Base-by-base conservation (phyloP, 805 yeast species). In the Wickerhamiella domercqiae region DNA sequence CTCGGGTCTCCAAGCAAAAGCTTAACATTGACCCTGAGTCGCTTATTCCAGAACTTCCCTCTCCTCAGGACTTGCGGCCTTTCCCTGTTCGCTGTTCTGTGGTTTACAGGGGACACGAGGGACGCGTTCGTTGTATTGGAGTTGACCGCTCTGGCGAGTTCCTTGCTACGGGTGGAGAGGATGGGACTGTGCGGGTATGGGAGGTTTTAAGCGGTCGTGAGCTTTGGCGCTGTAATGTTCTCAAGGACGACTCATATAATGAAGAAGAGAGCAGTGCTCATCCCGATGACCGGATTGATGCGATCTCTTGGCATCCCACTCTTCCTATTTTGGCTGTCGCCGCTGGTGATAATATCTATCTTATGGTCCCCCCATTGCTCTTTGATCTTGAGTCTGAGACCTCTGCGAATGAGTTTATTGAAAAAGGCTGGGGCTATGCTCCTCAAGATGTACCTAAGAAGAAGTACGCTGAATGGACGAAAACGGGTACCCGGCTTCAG, bases 131-230 rank as follows among this genome's bases (percentile, higher is more conserved):
- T 57, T 67, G 87, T 2, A 53, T 90, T 21, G 72, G 86, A 6
- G 70, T 87, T 34, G 94, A 87, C 55, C 93, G 94, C 36, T 66
- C 75, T 22, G 98, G 98, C 3, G 66, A 78, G 49, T 90, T 94
- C 90, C 64, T 90, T 39, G 98, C 98, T 16, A 90, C 98, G 3
- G 98, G 96, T 41, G 80, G 94, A 14, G 97, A 90, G 56, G 98
- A 90, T 56, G 97, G 97, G 39, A 71, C 86, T 14, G 86, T 90
- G 5, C 71, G 95, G 49, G 69, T 90, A n/a, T 90, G 98, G 97
- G 98, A 90, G 62, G 76, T 84, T 15, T 62, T 84, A 42, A 82
- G 96, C 4, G 98, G 98, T 34, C 75, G 98, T 60, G 93, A 87
- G 64, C 81, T 87, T 36, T 81, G 72, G 67, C 71, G 72, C 43